Percentiles rank a stretch among this genome's conserved stretches.
Evolutionary conservation across 2,329 filamentous ascomycete species (phyloP).

Genomic region (Stagonosporopsis rhizophila): DNA sequence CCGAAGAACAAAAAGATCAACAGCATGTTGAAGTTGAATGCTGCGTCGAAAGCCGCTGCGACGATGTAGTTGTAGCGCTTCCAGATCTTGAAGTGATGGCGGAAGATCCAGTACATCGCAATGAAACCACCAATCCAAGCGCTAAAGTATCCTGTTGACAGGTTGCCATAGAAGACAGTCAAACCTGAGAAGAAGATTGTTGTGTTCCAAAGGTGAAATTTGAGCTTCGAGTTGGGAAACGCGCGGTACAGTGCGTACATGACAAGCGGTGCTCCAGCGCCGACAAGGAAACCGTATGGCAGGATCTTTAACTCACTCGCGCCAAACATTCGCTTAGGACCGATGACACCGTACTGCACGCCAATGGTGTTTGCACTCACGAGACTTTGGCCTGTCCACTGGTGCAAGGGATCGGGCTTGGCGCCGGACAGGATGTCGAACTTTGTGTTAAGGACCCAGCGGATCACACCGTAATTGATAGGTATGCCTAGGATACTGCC

Average conservation of each 20-base stretch:
- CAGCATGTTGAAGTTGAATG: slow-evolving; percentile 68
- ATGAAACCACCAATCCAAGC: slow-evolving; percentile 66
- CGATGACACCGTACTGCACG: slow-evolving; percentile 67
- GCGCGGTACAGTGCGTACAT: slow-evolving; percentile 60
- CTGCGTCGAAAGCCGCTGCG: slow-evolving; percentile 67
- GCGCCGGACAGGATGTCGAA: slow-evolving; percentile 61
- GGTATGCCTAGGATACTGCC: slow-evolving; percentile 66
- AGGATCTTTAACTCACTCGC: slow-evolving; percentile 57
- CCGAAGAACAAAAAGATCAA: slow-evolving; percentile 68
- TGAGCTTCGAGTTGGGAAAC: slow-evolving; percentile 62
- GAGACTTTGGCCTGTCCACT: slow-evolving; percentile 67
- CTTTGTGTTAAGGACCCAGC: slow-evolving; percentile 66
- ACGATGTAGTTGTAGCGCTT: slow-evolving; percentile 67
- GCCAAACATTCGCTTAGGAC: slow-evolving; percentile 59
- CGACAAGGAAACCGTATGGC: slow-evolving; percentile 63
- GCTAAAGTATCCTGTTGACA: slow-evolving; percentile 66
- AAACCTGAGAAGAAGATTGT: slow-evolving; percentile 68
- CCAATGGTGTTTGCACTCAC: slow-evolving; percentile 61
- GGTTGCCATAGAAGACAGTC: slow-evolving; percentile 66
- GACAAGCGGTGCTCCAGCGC: slow-evolving; percentile 55
- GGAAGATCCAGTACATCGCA: slow-evolving; percentile 66
- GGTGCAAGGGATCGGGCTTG: slow-evolving; percentile 62
- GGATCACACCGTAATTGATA: slow-evolving; percentile 67
- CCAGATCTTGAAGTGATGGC: slow-evolving; percentile 64
- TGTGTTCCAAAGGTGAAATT: slow-evolving; percentile 65